Evolutionary conservation across 257 asterid genomes (phyloP).

Genomic region (Salvia splendens): DNA sequence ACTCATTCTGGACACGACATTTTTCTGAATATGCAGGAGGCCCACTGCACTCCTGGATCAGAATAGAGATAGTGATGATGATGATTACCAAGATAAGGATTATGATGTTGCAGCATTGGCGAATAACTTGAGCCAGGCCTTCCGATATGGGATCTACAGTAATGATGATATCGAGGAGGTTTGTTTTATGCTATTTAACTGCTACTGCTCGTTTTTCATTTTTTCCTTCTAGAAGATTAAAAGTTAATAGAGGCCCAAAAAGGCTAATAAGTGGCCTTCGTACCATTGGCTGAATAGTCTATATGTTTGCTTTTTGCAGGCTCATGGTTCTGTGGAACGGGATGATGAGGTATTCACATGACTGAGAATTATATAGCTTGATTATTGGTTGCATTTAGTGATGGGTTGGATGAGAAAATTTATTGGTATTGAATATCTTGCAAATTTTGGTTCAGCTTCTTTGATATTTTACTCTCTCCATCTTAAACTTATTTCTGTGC

Average conservation of each 20-base stretch:
- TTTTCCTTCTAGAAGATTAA: neutral
- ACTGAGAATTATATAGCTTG: slow-evolving; percentile 10
- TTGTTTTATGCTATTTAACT: slow-evolving; percentile 1
- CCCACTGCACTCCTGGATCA: slow-evolving; percentile 86
- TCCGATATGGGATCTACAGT: slow-evolving; percentile 81
- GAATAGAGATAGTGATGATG: slow-evolving; percentile 87
- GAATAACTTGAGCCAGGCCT: slow-evolving; percentile 88
- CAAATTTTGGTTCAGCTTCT: neutral
- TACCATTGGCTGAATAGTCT: slow-evolving; percentile 13
- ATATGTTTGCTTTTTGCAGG: slow-evolving; percentile 50
- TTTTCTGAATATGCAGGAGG: slow-evolving; percentile 60
- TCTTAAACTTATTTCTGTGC: neutral
- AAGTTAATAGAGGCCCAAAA: slow-evolving; percentile 7
- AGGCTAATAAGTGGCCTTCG: slow-evolving; percentile 1
- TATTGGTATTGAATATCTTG: neutral
- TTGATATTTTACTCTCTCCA: neutral
- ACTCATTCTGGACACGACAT: slow-evolving; percentile 16
- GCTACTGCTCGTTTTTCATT: slow-evolving; percentile 9
- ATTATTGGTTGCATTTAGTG: slow-evolving; percentile 7
- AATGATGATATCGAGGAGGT: slow-evolving; percentile 82
- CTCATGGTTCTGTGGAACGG: slow-evolving; percentile 67
- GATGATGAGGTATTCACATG: slow-evolving; percentile 68
- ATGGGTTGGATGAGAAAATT: slow-evolving; percentile 13
- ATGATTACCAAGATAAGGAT: slow-evolving; percentile 92
- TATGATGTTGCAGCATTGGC: slow-evolving; percentile 97